phyloP scores from a whole-genome alignment of 1,284 basidiomycete species.

The Sporisorium reilianum region DNA sequence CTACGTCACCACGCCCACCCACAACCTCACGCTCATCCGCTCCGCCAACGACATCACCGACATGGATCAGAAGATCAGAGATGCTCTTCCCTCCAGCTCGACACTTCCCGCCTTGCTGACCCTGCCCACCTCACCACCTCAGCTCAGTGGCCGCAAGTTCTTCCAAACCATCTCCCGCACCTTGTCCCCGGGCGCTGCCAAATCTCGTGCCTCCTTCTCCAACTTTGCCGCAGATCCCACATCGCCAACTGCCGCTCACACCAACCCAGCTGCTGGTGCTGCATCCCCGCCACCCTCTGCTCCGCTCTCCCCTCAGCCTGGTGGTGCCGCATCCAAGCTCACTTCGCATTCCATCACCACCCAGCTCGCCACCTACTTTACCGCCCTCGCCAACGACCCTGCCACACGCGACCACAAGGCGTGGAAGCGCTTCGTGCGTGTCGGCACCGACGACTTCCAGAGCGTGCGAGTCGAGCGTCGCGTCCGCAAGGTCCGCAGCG shows the following conservation, averaged over 20 bases:
- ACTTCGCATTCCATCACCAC: conserved; percentile 47
- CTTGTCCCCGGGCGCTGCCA: conserved; percentile 48
- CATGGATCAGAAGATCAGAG: conserved; percentile 78
- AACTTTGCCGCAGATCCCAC: conserved; percentile 37
- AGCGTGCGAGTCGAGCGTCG: conserved; percentile 85
- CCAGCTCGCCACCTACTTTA: conserved; percentile 81
- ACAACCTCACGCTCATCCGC: conserved; percentile 86
- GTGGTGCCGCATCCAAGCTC: conserved; percentile 24
- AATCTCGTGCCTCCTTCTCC: conserved; percentile 27
- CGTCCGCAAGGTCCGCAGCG: conserved; percentile 85
- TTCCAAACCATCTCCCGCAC: conserved; percentile 62
- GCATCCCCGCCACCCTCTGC: conserved; percentile 43
- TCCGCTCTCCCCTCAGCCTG: conserved; percentile 35
- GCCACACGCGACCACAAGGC: conserved; percentile 76
- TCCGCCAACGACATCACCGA: conserved; percentile 80
- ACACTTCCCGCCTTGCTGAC: conserved; percentile 41
- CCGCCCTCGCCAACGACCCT: conserved; percentile 78
- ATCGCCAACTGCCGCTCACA: conserved; percentile 22
- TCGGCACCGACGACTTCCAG: conserved; percentile 85
- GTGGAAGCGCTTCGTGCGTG: conserved; percentile 87
- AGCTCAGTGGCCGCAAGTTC: conserved; percentile 47
- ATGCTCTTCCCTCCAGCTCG: conserved; percentile 16
- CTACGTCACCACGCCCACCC: conserved; percentile 78
- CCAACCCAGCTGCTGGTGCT: conserved; percentile 6
- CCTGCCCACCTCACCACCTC: conserved; percentile 28